Evolutionary conservation across 78 protist genomes (phyloP).

Genomic region (Chrysochromulina tobinii): DNA sequence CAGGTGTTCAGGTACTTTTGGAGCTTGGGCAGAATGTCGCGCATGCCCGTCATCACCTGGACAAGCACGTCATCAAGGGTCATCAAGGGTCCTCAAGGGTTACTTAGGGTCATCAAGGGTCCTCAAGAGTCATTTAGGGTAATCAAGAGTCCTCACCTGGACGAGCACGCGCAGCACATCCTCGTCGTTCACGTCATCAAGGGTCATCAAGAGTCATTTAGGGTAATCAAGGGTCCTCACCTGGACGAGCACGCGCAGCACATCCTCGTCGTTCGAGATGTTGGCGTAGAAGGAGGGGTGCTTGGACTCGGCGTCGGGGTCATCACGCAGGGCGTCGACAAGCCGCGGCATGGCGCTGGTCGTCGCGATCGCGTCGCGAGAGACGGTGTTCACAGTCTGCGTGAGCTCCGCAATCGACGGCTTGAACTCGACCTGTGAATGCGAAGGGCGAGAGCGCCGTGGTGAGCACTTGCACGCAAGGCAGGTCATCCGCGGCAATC

Average conservation of each 20-base stretch:
- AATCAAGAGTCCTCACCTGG: too few relatives aligned
- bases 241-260: too few relatives aligned
- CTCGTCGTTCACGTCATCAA: too few relatives aligned
- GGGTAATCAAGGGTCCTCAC: too few relatives aligned
- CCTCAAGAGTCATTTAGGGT: too few relatives aligned
- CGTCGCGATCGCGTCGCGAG: conserved; percentile 48
- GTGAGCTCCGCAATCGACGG: conserved; percentile 52
- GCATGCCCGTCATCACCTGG: conserved; percentile 31
- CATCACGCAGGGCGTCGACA: not conserved
- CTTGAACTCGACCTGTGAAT: conserved; percentile 29
- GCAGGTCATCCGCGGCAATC: not conserved
- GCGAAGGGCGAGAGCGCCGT: too few relatives aligned
- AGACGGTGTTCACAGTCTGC: conserved; percentile 42
- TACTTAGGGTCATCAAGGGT: too few relatives aligned
- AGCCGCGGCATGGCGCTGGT: conserved; percentile 40
- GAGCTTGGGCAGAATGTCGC: not conserved
- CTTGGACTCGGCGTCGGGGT: not conserved
- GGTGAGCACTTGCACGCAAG: too few relatives aligned
- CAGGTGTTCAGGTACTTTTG: conserved; percentile 33
- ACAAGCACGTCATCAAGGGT: too few relatives aligned
- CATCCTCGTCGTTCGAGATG: conserved; percentile 39
- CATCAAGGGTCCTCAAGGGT: too few relatives aligned
- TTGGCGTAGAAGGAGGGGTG: conserved; percentile 11
- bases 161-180: not conserved
- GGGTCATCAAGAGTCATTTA: not conserved